Evolutionary conservation across 768 basidiomycete species (phyloP).

Genomic region (Amanita jacksonii): DNA sequence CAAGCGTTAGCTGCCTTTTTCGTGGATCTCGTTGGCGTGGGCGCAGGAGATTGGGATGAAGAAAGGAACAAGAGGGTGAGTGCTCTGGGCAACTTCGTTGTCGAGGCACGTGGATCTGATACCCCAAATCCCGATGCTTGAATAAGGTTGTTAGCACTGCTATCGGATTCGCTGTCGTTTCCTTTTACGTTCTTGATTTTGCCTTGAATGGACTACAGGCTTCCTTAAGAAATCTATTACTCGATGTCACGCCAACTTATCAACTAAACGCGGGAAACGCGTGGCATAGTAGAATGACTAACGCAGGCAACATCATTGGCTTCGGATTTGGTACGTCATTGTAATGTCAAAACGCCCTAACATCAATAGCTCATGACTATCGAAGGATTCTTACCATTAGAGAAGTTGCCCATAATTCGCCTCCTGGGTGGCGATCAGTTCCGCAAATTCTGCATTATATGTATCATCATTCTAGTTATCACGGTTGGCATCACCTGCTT

Average conservation of each 20-base stretch:
- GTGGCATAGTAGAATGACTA: constrained; percentile 95
- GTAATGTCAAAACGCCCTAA: neutral
- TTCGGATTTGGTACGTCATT: constrained; percentile 70
- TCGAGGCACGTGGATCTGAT: neutral
- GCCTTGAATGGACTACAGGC: constrained; percentile 95
- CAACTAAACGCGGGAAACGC: constrained; percentile 94
- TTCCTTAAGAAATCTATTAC: constrained; percentile 84
- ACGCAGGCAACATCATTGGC: constrained; percentile 94
- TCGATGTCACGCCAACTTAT: constrained; percentile 82
- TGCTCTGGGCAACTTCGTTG: constrained; percentile 1
- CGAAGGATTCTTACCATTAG: constrained; percentile 82
- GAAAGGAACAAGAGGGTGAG: constrained; percentile 51
- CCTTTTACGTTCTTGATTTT: constrained; percentile 94
- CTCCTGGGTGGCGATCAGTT: constrained; percentile 90
- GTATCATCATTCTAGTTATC: constrained; percentile 63
- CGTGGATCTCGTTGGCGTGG: constrained; percentile 68
- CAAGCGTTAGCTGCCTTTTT: constrained; percentile 58
- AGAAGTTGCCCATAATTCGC: constrained; percentile 62
- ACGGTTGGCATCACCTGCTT: constrained; percentile 88
- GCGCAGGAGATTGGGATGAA: constrained; percentile 85
- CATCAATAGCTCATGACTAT: constrained; percentile 8
- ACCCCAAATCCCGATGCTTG: neutral
- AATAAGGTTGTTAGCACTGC: constrained; percentile 55
- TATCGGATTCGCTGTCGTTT: constrained; percentile 78
- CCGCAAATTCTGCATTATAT: constrained; percentile 89